phyloP scores from a whole-genome alignment of 805 yeast genomes.

The Maudiozyma pseudohumilis region DNA sequence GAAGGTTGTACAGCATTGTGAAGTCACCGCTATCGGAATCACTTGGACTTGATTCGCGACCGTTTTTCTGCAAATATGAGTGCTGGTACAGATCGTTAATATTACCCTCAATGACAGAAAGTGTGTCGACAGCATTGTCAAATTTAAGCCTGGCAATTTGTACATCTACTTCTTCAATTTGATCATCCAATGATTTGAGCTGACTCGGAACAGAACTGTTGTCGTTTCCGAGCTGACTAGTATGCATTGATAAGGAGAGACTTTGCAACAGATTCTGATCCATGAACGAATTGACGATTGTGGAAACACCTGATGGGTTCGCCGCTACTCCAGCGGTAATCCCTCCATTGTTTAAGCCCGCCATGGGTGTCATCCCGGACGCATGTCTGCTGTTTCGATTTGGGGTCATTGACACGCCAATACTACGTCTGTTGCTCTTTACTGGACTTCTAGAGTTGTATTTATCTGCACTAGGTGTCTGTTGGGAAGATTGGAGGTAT shows the following conservation, averaged over 20 bases:
- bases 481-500: constrained; percentile 30
- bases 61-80: constrained; percentile 19
- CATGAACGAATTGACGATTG: constrained; percentile 4
- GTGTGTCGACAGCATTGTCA: constrained; percentile 32
- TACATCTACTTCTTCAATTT: constrained; percentile 61
- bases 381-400: constrained; percentile 6
- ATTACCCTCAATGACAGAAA: constrained; percentile 28
- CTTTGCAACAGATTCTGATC: constrained; percentile 41
- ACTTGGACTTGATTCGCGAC: constrained; percentile 7
- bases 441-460: constrained; percentile 26
- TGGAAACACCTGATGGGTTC: constrained; percentile 1
- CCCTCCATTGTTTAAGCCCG: not conserved
- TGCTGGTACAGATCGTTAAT: constrained; percentile 10
- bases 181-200: constrained; percentile 47
- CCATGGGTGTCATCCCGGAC: not conserved
- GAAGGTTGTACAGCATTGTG: constrained; percentile 23
- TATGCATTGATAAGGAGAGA: constrained; percentile 51
- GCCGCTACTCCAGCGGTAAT: not conserved
- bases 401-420: constrained; percentile 13
- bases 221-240: constrained; percentile 46
- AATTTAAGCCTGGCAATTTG: constrained; percentile 52
- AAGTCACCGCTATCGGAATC: constrained; percentile 4
- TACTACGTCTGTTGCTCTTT: constrained; percentile 28
- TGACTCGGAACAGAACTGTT: constrained; percentile 34
- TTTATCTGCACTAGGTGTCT: constrained; percentile 24